These are phyloP conservation scores for Psilocybe cyanescens DNA, from an alignment of 768 basidiomycete species.

Conservation along the genomic window DNA sequence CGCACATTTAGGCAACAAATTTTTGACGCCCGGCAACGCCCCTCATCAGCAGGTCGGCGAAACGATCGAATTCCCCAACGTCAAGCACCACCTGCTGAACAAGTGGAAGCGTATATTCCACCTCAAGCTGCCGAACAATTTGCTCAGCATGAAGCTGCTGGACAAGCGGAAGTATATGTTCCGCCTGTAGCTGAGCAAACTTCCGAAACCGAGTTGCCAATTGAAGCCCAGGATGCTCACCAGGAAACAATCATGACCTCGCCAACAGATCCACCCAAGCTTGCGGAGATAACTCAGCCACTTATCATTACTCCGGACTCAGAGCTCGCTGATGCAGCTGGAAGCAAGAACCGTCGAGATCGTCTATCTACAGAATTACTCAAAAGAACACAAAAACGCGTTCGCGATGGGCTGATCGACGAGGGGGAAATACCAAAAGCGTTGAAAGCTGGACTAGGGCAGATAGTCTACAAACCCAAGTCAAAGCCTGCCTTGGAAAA, in stretches of 20 bases:
- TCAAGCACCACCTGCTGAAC: too few relatives aligned
- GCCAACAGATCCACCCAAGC: neutral
- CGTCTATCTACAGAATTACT: neutral
- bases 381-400: neutral
- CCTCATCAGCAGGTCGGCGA: too few relatives aligned
- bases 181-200: too few relatives aligned
- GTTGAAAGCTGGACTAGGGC: neutral
- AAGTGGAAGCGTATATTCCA: too few relatives aligned
- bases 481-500: neutral
- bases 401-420: neutral
- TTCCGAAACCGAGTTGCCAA: too few relatives aligned
- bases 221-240: neutral
- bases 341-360: neutral
- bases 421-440: neutral
- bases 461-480: neutral
- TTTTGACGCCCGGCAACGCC: too few relatives aligned
- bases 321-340: neutral
- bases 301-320: neutral
- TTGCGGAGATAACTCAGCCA: neutral
- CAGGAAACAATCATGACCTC: neutral
- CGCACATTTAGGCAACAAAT: neutral
- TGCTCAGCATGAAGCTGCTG: too few relatives aligned
- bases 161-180: too few relatives aligned
- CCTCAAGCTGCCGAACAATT: too few relatives aligned
- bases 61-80: too few relatives aligned